Evolutionary conservation across 805 yeast species (phyloP), one percentile per base, ranked within the genome.

Genomic region (Torulaspora maleeae): DNA sequence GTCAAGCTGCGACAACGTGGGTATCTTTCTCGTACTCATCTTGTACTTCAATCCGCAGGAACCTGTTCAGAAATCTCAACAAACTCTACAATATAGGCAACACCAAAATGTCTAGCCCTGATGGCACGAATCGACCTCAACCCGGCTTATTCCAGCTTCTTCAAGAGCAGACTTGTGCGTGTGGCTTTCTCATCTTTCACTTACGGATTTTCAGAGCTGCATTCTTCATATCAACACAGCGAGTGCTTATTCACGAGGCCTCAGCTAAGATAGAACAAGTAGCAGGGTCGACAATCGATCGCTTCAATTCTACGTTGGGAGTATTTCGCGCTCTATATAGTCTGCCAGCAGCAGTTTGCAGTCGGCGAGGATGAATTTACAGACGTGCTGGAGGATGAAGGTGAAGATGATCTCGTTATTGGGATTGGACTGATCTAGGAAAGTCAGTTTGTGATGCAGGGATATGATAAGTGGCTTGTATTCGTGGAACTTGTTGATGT

Each of bases 331-430:
- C 16, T 44, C 51, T 19, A 48, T 27, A 25, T 48, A 44, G 33
- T 34, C 41, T 22, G 25, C 36, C 29, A 52, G 49, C 33, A 54
- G 47, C 13, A 41, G 39, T 20, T 42, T 39, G 20, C 51, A 45
- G 38, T 54, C 58, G n/a, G 42, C 44, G 3, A 52, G 16, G 11
- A 54, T 43, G 40, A 54, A 54, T 16, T 46, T 50, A 33, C 47
- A 47, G 13, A 52, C 46, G 27, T 46, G 36, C 5, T 42, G 43
- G 10, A 47, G 41, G 19, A 52, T 41, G 38, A 50, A 52, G 12
- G 44, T 41, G 38, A 54, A 54, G n/a, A 52, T 43, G 32, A 49
- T 43, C 24, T 48, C 54, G 34, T 52, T 54, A 13, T 37, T 38
- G 9, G 4, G 46, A 22, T 44, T 37, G 10, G 43, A 36, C 15